Percentiles rank a stretch among this genome's conserved stretches.
These are phyloP conservation scores for Larix kaempferi DNA, from an alignment of 75 land plant species.

Conservation along the genomic window DNA sequence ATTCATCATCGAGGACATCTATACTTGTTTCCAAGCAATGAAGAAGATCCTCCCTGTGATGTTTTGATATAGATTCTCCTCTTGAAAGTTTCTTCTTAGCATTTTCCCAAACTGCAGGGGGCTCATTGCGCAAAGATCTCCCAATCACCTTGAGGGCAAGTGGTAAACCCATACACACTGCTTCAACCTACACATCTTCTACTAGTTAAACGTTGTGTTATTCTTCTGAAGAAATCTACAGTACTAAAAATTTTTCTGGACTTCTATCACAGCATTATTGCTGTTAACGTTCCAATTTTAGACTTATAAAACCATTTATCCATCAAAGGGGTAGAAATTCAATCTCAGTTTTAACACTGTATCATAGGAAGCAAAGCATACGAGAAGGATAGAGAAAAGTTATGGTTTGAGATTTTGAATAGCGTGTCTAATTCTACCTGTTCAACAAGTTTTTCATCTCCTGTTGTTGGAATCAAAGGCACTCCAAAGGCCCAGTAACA, in stretches of 20 bases:
- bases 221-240: background rate
- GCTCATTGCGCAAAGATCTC: constrained; percentile 36
- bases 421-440: constrained; percentile 32
- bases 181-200: constrained; percentile 22
- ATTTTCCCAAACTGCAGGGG: constrained; percentile 37
- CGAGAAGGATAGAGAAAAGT: no score
- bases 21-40: constrained; percentile 43
- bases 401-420: no score
- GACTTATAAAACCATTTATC: no score
- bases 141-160: constrained; percentile 68
- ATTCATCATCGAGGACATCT: constrained; percentile 20
- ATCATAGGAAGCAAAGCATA: no score
- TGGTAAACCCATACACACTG: constrained; percentile 59
- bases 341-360: no score
- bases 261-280: background rate
- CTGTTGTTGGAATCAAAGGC: constrained; percentile 20
- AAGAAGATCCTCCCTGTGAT: constrained; percentile 48
- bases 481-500: constrained; percentile 48
- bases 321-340: no score
- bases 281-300: no score
- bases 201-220: background rate
- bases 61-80: constrained; percentile 41
- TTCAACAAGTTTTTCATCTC: constrained; percentile 35
- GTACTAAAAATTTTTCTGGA: background rate
- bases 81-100: constrained; percentile 36